Base-by-base conservation (phyloP, 768 basidiomycete species). In the Gautieria morchelliformis region DNA sequence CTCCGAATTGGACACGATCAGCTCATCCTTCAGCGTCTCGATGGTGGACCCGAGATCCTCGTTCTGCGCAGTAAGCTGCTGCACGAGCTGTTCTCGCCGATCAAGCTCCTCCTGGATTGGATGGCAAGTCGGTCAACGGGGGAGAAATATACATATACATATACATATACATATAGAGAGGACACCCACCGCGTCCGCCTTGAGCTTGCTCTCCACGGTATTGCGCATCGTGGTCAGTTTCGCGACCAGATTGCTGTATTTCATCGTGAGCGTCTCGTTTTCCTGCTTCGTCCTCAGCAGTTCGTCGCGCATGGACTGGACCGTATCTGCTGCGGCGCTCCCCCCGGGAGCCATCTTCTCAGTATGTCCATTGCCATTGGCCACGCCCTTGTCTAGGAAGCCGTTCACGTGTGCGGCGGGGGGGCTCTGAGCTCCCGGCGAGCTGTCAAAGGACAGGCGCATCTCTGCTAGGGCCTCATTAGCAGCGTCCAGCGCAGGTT, bases 41-140 rank as follows among this genome's bases (percentile, higher is more conserved):
- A 96, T 72, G 0, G 91, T 89, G 32, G 70, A 66, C 8, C 73
- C 67, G 15, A 93, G 75, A 64, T 90, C 85, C 6, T 89, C 85
- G 65, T 86, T 89, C 66, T 92, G 84, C 2, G 78, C 80, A 2
- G 80, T 84, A 27, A 99, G 72, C 59, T 85, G 81, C 58, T 88
- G 87, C 35, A 96, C 79, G 37, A 85, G 77, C 63, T 89, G 85
- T 67, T 93, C 93, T 60, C 91, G 79, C 61, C 93, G 80, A 76
- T 98, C 96, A 44, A 99, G 85, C 78, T 98, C 96, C 83, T 98
- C 96, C 95, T 99, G 75, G 63, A 12, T 30, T n/a, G n/a, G n/a
- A n/a, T n/a, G n/a, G n/a, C n/a, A n/a, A n/a, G n/a, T n/a, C n/a
- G n/a, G n/a, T n/a, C n/a, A n/a, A n/a, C n/a, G n/a, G n/a, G n/a